These are phyloP conservation scores for Nicotiana rustica DNA, from an alignment of 305 asterid species.

Conservation along the genomic window DNA sequence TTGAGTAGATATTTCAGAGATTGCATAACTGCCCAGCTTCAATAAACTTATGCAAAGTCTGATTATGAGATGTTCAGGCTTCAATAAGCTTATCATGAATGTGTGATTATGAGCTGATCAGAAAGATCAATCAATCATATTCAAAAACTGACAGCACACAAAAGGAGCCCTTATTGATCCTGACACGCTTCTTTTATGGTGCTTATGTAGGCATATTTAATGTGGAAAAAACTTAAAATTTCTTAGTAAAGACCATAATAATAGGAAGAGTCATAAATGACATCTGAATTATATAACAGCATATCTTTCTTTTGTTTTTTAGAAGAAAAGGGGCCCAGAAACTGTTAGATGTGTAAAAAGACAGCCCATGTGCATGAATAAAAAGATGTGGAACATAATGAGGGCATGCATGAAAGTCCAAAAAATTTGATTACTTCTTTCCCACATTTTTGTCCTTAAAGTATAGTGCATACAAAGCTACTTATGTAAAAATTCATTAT, in stretches of 20 bases:
- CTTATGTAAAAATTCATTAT: conserved; percentile 13
- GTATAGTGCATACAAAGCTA: not conserved
- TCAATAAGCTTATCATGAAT: conserved; percentile 15
- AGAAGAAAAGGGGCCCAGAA: not conserved
- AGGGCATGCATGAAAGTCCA: not conserved
- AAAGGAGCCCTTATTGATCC: not conserved
- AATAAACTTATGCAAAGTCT: conserved; percentile 16
- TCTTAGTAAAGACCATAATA: conserved; percentile 9
- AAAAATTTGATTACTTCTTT: not conserved
- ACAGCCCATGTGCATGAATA: conserved; percentile 19
- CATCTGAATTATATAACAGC: not conserved
- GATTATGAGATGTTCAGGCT: not conserved
- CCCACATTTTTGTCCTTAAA: conserved; percentile 17
- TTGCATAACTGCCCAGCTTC: not conserved
- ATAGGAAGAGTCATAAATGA: not conserved
- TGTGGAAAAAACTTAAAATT: not conserved
- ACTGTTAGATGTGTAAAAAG: conserved; percentile 9
- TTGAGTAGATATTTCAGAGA: not conserved
- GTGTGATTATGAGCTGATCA: not conserved
- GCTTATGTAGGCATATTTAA: not conserved
- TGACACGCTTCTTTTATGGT: not conserved
- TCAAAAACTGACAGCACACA: not conserved
- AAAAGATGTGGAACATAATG: conserved; percentile 1
- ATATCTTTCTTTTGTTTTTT: not conserved
- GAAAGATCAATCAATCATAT: not conserved